phyloP scores from a whole-genome alignment of 306 rosid genomes.

The Begonia peltatifolia region DNA sequence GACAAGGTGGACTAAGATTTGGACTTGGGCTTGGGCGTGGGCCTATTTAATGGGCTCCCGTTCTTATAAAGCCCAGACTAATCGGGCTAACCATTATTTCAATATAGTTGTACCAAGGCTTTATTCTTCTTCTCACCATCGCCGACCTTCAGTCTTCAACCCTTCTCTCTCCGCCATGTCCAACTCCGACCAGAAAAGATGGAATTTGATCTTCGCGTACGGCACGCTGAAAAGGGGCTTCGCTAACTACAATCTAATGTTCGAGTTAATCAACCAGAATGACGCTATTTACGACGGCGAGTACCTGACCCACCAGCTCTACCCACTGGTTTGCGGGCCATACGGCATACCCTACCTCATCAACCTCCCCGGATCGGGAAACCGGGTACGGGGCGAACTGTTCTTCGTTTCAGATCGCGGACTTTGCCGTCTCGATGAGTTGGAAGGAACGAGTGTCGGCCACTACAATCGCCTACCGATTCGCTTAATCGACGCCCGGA shows the following conservation, averaged over 20 bases:
- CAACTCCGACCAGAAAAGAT: conserved; percentile 3
- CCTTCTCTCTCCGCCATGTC: background rate
- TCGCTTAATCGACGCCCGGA: background rate
- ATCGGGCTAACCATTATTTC: too few species aligned
- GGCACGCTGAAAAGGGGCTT: conserved; percentile 59
- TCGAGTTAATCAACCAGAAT: conserved; percentile 20
- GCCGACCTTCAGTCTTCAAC: background rate
- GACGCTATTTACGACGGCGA: conserved; percentile 31
- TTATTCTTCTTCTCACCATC: too few species aligned
- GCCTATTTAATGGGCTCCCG: too few species aligned
- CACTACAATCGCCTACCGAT: conserved; percentile 46
- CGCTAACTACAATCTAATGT: conserved; percentile 29
- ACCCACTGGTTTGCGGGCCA: conserved; percentile 54
- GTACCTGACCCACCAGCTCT: conserved; percentile 11
- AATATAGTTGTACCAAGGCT: too few species aligned
- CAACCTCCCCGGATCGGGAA: conserved; percentile 39
- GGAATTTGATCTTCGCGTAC: conserved; percentile 32
- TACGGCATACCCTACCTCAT: conserved; percentile 57
- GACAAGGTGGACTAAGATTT: too few species aligned
- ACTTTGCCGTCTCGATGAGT: conserved; percentile 30
- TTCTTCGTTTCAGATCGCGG: conserved; percentile 34
- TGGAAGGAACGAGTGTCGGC: conserved; percentile 30
- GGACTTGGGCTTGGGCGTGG: too few species aligned
- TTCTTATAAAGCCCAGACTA: too few species aligned
- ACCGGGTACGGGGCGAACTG: conserved; percentile 40